Base-by-base conservation (phyloP, 2,329 filamentous ascomycete genomes). In the Pseudocercospora eumusae region DNA sequence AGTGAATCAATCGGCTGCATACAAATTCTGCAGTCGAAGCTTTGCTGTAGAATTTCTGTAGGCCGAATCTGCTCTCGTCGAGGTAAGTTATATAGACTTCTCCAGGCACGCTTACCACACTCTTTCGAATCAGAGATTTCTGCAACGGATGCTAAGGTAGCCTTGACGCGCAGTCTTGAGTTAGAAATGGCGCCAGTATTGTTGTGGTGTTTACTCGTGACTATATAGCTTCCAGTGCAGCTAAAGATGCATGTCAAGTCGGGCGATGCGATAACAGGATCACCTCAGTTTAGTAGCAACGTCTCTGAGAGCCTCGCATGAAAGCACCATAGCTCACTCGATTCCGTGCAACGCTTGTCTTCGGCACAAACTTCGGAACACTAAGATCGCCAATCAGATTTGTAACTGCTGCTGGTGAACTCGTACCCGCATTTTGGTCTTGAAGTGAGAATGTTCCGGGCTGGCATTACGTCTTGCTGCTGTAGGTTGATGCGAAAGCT, bases 361-460 rank as follows among this genome's bases (percentile, higher is more conserved):
- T 27, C 13, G 2, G 57, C 49, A 28, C 57, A 59, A 21, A 49
- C 57, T 7, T 33, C 33, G 7, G 49, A 31, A 42, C 49, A 59
- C 9, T 54, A 59, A 8, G 47, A 54, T 15, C 49, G 33, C 13
- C 44, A 59, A 23, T 59, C 57, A 28, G 52, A n/a, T 36, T 55
- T 59, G 49, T 59, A 59, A 33, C 57, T 59, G 42, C 57, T 49
- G 9, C 57, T 59, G 10, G 47, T 54, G 33, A 59, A 59, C 49
- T 59, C 57, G 11, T 55, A 59, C n/a, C 57, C 57, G 28, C 57
- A 59, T 20, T n/a, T 7, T n/a, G n/a, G n/a, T n/a, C n/a, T n/a
- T n/a, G n/a, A n/a, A n/a, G n/a, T n/a, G n/a, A n/a, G n/a, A 55
- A 44, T 27, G 49, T n/a, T 13, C 49, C 49, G 5, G 23, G 44